Conservation (phyloP, 805 yeast species). For the Lipomyces sp. region DNA sequence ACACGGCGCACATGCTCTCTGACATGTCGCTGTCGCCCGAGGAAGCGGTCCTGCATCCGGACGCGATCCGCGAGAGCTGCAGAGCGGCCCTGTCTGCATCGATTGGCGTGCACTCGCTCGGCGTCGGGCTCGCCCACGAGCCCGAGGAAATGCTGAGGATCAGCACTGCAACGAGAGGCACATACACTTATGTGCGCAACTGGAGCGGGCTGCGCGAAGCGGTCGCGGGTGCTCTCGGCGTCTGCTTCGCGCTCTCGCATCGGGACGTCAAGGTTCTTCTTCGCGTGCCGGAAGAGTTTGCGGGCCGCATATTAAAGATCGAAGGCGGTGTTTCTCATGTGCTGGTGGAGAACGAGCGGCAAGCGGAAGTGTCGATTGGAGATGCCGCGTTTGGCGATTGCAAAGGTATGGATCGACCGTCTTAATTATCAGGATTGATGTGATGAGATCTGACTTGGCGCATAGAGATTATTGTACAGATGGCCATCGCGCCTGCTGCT, state of each 20-base stretch:
- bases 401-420: neutral
- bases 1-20: neutral
- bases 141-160: constrained; percentile 24
- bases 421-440: neutral
- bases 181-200: constrained; percentile 27
- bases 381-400: constrained; percentile 22
- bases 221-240: constrained; percentile 24
- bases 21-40: neutral
- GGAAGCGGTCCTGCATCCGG: neutral
- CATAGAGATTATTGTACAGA: constrained; percentile 13
- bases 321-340: constrained; percentile 12
- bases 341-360: constrained; percentile 12
- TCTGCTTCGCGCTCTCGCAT: constrained; percentile 21
- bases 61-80: constrained; percentile 1
- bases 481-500: constrained; percentile 13
- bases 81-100: neutral
- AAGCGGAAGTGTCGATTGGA: constrained; percentile 18
- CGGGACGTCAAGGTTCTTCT: constrained; percentile 19
- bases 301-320: constrained; percentile 16
- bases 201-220: constrained; percentile 27
- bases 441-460: no score
- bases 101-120: constrained; percentile 29
- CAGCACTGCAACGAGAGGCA: constrained; percentile 24
- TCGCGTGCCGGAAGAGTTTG: constrained; percentile 12
- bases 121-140: constrained; percentile 28